These are phyloP conservation scores for Salvia hispanica DNA, from an alignment of 257 asterid species.

Conservation along the genomic window DNA sequence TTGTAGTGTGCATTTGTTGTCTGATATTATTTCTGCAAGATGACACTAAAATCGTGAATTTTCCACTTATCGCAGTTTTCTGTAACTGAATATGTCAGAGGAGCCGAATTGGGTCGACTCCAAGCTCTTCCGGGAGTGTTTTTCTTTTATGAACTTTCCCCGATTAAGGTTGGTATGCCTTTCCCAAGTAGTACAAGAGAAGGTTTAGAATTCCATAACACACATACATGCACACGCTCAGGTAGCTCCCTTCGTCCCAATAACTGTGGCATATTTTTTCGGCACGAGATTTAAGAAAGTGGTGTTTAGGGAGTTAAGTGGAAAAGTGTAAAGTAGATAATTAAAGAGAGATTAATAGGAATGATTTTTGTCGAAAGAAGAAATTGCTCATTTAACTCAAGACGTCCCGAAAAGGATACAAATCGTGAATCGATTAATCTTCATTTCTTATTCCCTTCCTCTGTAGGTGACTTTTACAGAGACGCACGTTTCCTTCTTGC, in stretches of 20 bases:
- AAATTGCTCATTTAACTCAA: too few relatives aligned
- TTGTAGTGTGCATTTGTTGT: neutral
- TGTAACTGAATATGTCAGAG: conserved; percentile 87
- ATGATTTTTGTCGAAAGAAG: too few relatives aligned
- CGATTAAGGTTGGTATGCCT: conserved; percentile 69
- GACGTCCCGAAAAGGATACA: too few relatives aligned
- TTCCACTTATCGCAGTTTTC: conserved; percentile 73
- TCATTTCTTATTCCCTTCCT: conserved; percentile 12
- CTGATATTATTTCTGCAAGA: conserved; percentile 9
- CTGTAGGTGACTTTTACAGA: conserved; percentile 81
- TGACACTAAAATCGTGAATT: conserved; percentile 32
- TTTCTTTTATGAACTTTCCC: conserved; percentile 92
- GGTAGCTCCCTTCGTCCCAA: too few relatives aligned
- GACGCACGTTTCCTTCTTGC: conserved; percentile 79
- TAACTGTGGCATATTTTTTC: too few relatives aligned
- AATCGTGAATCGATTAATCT: too few relatives aligned
- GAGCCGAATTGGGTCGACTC: conserved; percentile 66
- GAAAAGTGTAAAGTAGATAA: too few relatives aligned
- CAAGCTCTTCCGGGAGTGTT: conserved; percentile 90
- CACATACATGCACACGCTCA: too few relatives aligned
- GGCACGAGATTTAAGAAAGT: too few relatives aligned
- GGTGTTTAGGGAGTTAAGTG: too few relatives aligned
- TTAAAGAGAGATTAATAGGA: too few relatives aligned
- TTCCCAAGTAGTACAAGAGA: neutral
- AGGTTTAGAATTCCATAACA: too few relatives aligned